Conservation (phyloP, 495 filamentous ascomycete genomes). For the Antarctomyces pellizariae region DNA sequence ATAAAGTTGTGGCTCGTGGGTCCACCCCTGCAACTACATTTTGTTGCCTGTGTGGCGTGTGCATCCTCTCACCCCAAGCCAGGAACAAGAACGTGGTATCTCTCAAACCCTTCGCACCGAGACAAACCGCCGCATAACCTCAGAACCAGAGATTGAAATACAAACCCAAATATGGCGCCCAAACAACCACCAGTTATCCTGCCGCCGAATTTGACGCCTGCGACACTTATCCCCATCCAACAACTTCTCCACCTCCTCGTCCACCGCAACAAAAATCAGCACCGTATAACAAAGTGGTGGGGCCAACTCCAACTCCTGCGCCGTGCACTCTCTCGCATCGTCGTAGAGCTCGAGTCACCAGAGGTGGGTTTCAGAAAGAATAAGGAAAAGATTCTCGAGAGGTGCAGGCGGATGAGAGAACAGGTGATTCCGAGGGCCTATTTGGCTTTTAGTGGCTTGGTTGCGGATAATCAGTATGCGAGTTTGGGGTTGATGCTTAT, state of each 20-base stretch:
- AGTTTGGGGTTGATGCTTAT: conserved; percentile 54
- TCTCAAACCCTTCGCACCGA: too few relatives aligned
- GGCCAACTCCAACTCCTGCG: conserved; percentile 40
- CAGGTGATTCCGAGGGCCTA: conserved; percentile 12
- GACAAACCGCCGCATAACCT: too few relatives aligned
- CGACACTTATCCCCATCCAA: conserved; percentile 14
- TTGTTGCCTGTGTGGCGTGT: too few relatives aligned
- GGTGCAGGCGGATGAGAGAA: too few relatives aligned
- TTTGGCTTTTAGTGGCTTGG: conserved; percentile 45
- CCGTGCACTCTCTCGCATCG: conserved; percentile 31
- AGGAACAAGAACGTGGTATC: too few relatives aligned
- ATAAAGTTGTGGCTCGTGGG: too few relatives aligned
- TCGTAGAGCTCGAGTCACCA: conserved; percentile 15
- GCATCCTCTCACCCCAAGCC: too few relatives aligned
- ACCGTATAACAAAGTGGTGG: conserved; percentile 51
- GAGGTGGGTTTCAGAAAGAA: conserved; percentile 3
- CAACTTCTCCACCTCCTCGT: conserved; percentile 36
- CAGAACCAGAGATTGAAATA: too few relatives aligned
- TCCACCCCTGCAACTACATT: too few relatives aligned
- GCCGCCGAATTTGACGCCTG: too few relatives aligned
- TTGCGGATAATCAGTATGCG: conserved; percentile 52
- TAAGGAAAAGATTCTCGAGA: background rate
- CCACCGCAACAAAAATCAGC: conserved; percentile 70
- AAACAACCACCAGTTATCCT: too few relatives aligned
- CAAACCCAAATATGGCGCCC: too few relatives aligned